Percentiles rank a stretch among this genome's conserved stretches.
phyloP scores from a whole-genome alignment of 164 flowering plant genomes.

The Echeveria elegans region DNA sequence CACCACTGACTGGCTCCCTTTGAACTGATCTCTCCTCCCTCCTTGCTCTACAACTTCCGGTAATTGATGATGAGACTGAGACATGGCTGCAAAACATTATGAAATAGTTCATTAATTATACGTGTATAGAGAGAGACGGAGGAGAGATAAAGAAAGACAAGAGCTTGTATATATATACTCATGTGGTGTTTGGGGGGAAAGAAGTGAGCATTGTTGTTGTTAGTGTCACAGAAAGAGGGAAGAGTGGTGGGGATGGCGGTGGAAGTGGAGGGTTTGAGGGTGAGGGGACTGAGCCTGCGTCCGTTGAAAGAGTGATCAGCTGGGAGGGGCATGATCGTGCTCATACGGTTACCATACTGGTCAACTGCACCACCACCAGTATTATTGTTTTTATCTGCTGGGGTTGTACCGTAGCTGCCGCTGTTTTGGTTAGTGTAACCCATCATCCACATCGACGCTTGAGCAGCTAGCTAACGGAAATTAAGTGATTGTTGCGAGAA shows the following conservation, averaged over 20 bases:
- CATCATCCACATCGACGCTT: conserved; percentile 3
- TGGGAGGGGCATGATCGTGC: conserved; percentile 27
- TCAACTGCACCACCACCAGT: conserved; percentile 24
- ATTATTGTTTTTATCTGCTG: conserved; percentile 59
- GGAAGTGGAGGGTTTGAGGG: conserved; percentile 33
- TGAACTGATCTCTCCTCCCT: conserved; percentile 34
- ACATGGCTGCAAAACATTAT: neutral
- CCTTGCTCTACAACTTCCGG: conserved; percentile 31
- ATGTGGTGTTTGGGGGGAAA: no score
- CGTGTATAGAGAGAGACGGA: neutral
- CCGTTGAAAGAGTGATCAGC: conserved; percentile 35
- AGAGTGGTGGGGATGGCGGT: neutral
- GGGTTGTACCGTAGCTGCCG: neutral
- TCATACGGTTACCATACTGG: conserved; percentile 33
- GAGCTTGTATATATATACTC: neutral
- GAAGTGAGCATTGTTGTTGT: no score
- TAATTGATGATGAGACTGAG: neutral
- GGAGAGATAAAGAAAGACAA: no score
- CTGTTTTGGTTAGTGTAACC: neutral
- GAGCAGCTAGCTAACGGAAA: neutral
- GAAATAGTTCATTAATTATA: neutral
- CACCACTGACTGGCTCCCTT: conserved; percentile 25
- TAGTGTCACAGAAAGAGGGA: conserved; percentile 10
- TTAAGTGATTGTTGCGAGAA: neutral
- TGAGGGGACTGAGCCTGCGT: conserved; percentile 52